A percentile compares a stretch with the other conserved stretches of the same genome.
Conservation (phyloP, 768 basidiomycete genomes). For the Russula emetica region DNA sequence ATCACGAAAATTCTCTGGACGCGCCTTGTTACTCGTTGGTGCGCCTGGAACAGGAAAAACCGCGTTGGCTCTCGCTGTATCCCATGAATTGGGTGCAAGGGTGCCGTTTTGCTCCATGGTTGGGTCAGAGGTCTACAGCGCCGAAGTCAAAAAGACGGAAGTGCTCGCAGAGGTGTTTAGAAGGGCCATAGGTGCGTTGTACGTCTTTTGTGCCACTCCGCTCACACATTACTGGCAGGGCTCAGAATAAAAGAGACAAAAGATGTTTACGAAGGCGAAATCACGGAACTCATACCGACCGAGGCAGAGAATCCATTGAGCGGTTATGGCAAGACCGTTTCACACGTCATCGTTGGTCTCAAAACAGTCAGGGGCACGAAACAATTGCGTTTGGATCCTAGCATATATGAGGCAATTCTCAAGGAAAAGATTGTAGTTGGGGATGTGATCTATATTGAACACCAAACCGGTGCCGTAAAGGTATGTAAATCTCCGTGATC, state of each 20-base stretch:
- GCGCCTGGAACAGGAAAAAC: slow-evolving; percentile 99
- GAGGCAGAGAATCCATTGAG: slow-evolving; percentile 97
- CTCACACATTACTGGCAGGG: slow-evolving; percentile 45
- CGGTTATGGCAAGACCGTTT: slow-evolving; percentile 97
- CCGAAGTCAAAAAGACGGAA: slow-evolving; percentile 99
- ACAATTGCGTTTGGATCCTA: slow-evolving; percentile 89
- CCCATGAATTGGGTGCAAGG: slow-evolving; percentile 89
- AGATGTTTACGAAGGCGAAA: slow-evolving; percentile 97
- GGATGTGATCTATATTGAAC: slow-evolving; percentile 95
- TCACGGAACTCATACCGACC: slow-evolving; percentile 95
- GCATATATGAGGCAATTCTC: slow-evolving; percentile 93
- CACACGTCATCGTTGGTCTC: slow-evolving; percentile 92
- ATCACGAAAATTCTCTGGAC: slow-evolving; percentile 88
- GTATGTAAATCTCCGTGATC: slow-evolving; percentile 35
- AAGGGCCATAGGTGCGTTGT: slow-evolving; percentile 84
- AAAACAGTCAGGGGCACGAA: slow-evolving; percentile 88
- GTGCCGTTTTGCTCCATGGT: slow-evolving; percentile 99
- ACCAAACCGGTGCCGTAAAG: slow-evolving; percentile 92
- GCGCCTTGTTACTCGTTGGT: slow-evolving; percentile 87
- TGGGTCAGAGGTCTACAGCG: slow-evolving; percentile 92
- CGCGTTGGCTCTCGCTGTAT: slow-evolving; percentile 90
- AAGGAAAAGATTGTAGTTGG: slow-evolving; percentile 97
- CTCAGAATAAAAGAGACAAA: slow-evolving; percentile 99
- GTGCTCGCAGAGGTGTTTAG: slow-evolving; percentile 93
- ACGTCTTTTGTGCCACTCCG: not conserved